A percentile compares a stretch with the other conserved stretches of the same genome.
phyloP scores from a whole-genome alignment of 192 early-diverging fungal species.

The Entomortierella parvispora region DNA sequence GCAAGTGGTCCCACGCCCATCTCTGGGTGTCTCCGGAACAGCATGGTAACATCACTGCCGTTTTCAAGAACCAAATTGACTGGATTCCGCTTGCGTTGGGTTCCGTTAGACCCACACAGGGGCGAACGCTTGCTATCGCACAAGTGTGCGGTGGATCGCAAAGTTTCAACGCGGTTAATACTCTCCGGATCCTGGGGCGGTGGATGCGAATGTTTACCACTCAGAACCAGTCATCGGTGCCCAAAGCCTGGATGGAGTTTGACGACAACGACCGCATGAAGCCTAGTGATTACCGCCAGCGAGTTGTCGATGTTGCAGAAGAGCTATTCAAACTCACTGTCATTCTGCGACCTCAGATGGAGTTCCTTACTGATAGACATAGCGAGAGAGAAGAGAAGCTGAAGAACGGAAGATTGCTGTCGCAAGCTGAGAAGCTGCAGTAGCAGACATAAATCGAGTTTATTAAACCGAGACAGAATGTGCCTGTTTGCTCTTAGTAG shows the following conservation, averaged over 20 bases:
- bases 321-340: constrained; percentile 60
- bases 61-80: constrained; percentile 66
- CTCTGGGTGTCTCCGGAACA: constrained; percentile 66
- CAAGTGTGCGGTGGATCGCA: constrained; percentile 64
- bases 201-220: constrained; percentile 70
- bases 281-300: constrained; percentile 50
- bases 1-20: constrained; percentile 63
- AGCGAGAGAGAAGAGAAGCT: constrained; percentile 58
- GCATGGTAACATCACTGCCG: constrained; percentile 61
- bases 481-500: constrained; percentile 16
- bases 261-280: constrained; percentile 58
- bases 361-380: constrained; percentile 56
- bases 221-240: constrained; percentile 63
- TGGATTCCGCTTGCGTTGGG: constrained; percentile 60
- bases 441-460: too few relatives aligned
- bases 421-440: constrained; percentile 56
- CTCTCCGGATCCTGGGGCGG: constrained; percentile 56
- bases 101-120: constrained; percentile 56
- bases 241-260: constrained; percentile 67
- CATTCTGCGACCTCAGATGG: constrained; percentile 50
- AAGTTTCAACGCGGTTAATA: constrained; percentile 63
- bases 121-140: constrained; percentile 53
- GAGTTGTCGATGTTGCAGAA: constrained; percentile 64
- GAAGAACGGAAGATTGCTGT: constrained; percentile 55
- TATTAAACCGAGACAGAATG: too few relatives aligned